Conservation (phyloP, 768 basidiomycete genomes). For the Tremella mesenterica region DNA sequence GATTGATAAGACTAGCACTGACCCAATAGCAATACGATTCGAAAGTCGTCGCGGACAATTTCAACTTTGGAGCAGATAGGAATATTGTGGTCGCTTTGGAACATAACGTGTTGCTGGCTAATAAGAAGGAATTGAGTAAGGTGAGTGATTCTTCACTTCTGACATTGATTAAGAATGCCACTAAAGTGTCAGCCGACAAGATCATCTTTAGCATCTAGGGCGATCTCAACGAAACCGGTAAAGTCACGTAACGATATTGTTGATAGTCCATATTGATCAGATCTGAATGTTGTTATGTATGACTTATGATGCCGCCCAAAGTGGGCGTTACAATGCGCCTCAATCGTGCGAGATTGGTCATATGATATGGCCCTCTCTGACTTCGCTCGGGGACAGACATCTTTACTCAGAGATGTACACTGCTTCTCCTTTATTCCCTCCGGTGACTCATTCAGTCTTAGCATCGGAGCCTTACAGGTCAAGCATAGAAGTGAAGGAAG, state of each 20-base stretch:
- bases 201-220: constrained; percentile 25
- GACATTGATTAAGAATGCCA: too few species aligned
- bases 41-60: constrained; percentile 89
- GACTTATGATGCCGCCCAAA: not conserved
- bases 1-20: not conserved
- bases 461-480: too few species aligned
- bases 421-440: too few species aligned
- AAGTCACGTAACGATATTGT: constrained; percentile 14
- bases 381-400: too few species aligned
- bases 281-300: too few species aligned
- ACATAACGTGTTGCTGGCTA: constrained; percentile 84
- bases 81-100: constrained; percentile 94
- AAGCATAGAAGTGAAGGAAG: too few species aligned
- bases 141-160: constrained; percentile 50
- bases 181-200: constrained; percentile 22
- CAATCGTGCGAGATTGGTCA: too few species aligned
- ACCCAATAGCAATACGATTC: constrained; percentile 63
- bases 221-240: constrained; percentile 7
- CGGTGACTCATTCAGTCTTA: too few species aligned
- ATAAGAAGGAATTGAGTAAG: constrained; percentile 83
- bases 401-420: too few species aligned
- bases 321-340: too few species aligned
- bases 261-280: constrained; percentile 15
- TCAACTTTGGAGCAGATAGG: constrained; percentile 94
- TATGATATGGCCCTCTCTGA: too few species aligned